Percentiles rank a stretch among this genome's conserved stretches.
These are phyloP conservation scores for Lotus japonicus DNA, from an alignment of 306 rosid genomes.

Conservation along the genomic window DNA sequence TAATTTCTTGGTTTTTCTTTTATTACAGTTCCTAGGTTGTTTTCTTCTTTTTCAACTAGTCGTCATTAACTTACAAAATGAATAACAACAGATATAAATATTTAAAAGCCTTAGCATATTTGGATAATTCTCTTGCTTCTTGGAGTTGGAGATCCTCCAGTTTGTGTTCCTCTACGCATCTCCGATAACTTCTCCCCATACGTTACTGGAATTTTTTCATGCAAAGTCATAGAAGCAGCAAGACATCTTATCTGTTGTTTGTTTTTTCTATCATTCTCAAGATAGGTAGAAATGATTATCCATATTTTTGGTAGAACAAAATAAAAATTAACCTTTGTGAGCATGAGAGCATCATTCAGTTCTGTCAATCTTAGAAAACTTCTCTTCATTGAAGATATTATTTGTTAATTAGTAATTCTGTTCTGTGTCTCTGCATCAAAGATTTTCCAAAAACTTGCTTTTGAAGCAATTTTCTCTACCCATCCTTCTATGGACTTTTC, in stretches of 20 bases:
- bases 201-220: not conserved
- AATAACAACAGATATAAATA: not conserved
- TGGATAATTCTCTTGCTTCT: not conserved
- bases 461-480: not conserved
- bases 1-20: slow-evolving; percentile 3
- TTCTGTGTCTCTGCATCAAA: not conserved
- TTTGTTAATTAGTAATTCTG: slow-evolving; percentile 2
- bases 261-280: slow-evolving; percentile 1
- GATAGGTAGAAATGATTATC: not conserved
- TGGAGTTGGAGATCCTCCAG: not conserved
- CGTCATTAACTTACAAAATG: not conserved
- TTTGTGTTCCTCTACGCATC: not conserved
- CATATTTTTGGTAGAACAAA: not conserved
- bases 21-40: not conserved
- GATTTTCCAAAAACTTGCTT: not conserved
- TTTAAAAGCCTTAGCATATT: not conserved
- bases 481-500: not conserved
- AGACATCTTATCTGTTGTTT: not conserved
- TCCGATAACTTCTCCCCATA: not conserved
- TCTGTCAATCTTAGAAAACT: not conserved
- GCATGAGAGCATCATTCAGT: not conserved
- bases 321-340: not conserved
- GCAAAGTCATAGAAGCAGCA: not conserved
- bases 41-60: slow-evolving; percentile 6
- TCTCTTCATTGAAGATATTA: not conserved